Evolutionary conservation across 768 basidiomycete species (phyloP).

Genomic region (Lepiota venenata): DNA sequence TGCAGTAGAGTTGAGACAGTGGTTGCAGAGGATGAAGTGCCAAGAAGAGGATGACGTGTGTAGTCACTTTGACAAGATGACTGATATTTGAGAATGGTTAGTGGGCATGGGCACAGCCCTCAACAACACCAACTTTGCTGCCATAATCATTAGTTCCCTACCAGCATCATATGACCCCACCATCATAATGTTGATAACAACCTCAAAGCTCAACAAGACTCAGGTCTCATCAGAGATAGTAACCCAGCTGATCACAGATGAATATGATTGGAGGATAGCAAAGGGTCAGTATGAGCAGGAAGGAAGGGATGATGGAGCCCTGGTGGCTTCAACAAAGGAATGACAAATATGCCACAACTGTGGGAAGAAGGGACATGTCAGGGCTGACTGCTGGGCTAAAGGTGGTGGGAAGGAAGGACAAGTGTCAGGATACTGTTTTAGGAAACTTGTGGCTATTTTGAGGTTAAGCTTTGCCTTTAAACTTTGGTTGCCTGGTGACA

Average conservation of each 20-base stretch:
- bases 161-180: constrained; percentile 14
- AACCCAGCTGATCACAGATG: no score
- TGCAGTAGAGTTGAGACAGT: constrained; percentile 12
- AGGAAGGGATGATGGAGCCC: no score
- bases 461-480: no score
- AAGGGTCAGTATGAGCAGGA: no score
- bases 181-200: constrained; percentile 13
- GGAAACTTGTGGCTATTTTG: no score
- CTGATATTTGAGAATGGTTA: no score
- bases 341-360: constrained; percentile 25
- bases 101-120: no score
- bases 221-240: neutral
- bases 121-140: neutral
- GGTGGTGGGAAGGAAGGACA: constrained; percentile 37
- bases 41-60: constrained; percentile 14
- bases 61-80: no score
- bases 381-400: constrained; percentile 30
- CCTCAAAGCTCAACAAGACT: constrained; percentile 6
- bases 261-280: no score
- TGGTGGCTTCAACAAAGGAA: no score
- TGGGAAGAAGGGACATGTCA: constrained; percentile 24
- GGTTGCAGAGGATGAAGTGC: constrained; percentile 13
- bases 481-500: no score
- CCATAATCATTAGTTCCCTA: constrained; percentile 14
- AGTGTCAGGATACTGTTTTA: no score